Evolutionary conservation across 192 early-diverging fungal species (phyloP).

Genomic region (Dissophora ornata): DNA sequence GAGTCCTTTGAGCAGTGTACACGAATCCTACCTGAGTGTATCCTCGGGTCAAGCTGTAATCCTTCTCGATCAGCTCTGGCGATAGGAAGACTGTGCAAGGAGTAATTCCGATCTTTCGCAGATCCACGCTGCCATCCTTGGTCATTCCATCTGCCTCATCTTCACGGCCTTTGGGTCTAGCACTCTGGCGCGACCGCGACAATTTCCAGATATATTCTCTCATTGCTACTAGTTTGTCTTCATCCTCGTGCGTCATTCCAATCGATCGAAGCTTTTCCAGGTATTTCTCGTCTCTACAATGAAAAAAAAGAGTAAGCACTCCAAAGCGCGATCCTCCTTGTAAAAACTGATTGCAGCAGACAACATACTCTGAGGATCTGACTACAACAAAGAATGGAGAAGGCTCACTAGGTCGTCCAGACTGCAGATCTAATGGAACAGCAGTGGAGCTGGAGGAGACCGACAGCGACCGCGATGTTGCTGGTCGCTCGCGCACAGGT

Average conservation of each 20-base stretch:
- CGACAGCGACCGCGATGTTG: slow-evolving; percentile 21
- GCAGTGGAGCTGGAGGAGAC: slow-evolving; percentile 26
- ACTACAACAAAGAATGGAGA: slow-evolving; percentile 35
- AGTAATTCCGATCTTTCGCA: slow-evolving; percentile 73
- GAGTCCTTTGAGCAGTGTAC: too few species aligned
- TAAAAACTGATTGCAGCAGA: neutral
- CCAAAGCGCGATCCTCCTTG: too few species aligned
- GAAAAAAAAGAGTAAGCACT: neutral
- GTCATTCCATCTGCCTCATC: slow-evolving; percentile 34
- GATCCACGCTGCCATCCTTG: slow-evolving; percentile 57
- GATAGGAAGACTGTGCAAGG: slow-evolving; percentile 79
- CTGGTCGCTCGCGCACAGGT: slow-evolving; percentile 55
- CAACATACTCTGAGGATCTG: slow-evolving; percentile 63
- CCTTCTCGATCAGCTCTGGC: slow-evolving; percentile 57
- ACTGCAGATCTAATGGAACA: slow-evolving; percentile 33
- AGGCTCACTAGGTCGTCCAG: slow-evolving; percentile 17
- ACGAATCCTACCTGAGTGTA: slow-evolving; percentile 23
- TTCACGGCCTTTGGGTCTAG: slow-evolving; percentile 44
- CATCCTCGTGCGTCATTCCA: slow-evolving; percentile 82
- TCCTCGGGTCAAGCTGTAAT: slow-evolving; percentile 16
- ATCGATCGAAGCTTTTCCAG: slow-evolving; percentile 68
- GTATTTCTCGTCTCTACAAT: slow-evolving; percentile 61
- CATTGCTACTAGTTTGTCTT: slow-evolving; percentile 76
- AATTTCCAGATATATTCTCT: slow-evolving; percentile 84
- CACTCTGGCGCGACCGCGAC: slow-evolving; percentile 63